Base-by-base conservation (phyloP, 2,329 filamentous ascomycete genomes). In the Fusarium avenaceum region DNA sequence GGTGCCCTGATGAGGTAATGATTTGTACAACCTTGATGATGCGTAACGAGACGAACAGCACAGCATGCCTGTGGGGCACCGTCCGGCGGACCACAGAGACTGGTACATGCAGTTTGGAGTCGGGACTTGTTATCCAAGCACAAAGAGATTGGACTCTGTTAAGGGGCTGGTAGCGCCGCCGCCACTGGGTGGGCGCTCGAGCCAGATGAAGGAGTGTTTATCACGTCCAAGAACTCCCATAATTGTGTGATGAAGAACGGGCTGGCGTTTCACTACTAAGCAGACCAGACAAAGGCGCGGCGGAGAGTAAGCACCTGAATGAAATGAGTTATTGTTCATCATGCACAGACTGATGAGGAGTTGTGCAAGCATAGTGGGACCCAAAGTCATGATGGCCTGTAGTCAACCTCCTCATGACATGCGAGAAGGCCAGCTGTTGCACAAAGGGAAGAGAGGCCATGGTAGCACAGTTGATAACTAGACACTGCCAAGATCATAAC, bases 91-190 rank as follows among this genome's bases (percentile, higher is more conserved):
- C 69, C 59, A 53, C 44, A 74, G 53, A 49, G 51, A 48, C 52
- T 8, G 58, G 57, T 74, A 74, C 70, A 40, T 61, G 69, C 68
- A 59, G 53, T 56, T 64, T 19, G 53, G 39, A 30, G 24, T 40
- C 50, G 46, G 58, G 44, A 65, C 63, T 70, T 52, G 45, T 65
- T 52, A 47, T 55, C 26, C 67, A 65, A 33, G 51, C 60, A 66
- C 43, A 70, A 72, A 32, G 70, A 73, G 60, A 74, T 74, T 72
- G 64, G 63, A 54, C 38, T 39, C n/a, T 65, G 61, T 67, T 73
- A 73, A 74, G 72, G 72, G 72, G 72, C 39, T 66, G 68, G 60
- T 69, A 73, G 68, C 54, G 72, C 57, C 62, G 62, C 68, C 62
- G 54, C 70, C 59, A 67, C 72, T 51, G 39, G 52, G 61, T 69